Evolutionary conservation across 2,329 filamentous ascomycete species (phyloP).

Genomic region (Clonostachys rosea): DNA sequence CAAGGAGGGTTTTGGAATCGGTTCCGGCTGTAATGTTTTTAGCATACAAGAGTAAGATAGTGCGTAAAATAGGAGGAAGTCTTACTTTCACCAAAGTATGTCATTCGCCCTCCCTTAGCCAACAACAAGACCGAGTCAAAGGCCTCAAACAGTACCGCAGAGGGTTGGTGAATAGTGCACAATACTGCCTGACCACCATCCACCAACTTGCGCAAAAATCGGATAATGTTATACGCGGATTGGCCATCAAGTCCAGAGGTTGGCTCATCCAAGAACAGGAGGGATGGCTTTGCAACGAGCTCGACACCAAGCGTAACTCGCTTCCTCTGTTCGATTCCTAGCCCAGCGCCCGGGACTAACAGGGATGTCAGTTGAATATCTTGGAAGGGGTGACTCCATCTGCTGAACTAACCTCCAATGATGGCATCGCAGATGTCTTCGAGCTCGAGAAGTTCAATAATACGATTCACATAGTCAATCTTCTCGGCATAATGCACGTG

Average conservation of each 20-base stretch:
- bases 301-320: constrained; percentile 67
- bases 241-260: constrained; percentile 38
- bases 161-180: constrained; percentile 56
- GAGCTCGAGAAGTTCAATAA: constrained; percentile 62
- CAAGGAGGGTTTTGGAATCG: constrained; percentile 4
- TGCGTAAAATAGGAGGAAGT: background rate
- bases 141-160: constrained; percentile 12
- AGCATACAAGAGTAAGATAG: background rate
- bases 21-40: background rate
- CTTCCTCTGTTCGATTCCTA: constrained; percentile 51
- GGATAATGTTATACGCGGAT: constrained; percentile 25
- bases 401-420: constrained; percentile 37
- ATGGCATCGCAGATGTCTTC: constrained; percentile 61
- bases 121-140: constrained; percentile 7
- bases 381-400: background rate
- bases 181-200: constrained; percentile 62
- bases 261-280: constrained; percentile 65
- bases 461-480: constrained; percentile 60
- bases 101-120: constrained; percentile 6
- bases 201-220: constrained; percentile 36
- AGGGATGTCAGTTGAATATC: constrained; percentile 17
- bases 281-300: constrained; percentile 60
- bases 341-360: constrained; percentile 33
- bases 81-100: constrained; percentile 6
- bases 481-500: constrained; percentile 54